These are phyloP conservation scores for Entrophospora sp. DNA, from an alignment of 192 early-diverging fungal species.

Conservation along the genomic window DNA sequence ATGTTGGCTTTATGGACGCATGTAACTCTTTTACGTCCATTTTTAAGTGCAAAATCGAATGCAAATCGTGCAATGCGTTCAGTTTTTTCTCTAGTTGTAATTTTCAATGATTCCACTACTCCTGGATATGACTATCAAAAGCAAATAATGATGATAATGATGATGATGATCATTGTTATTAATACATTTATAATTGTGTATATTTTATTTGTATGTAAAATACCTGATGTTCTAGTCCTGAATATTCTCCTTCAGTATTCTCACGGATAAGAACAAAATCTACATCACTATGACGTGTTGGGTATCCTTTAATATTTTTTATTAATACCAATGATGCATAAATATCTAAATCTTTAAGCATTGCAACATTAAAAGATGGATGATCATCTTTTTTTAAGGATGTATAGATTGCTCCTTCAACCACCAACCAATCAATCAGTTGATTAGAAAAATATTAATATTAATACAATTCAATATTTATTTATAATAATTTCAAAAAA, in stretches of 20 bases:
- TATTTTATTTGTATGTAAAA: conserved; percentile 5
- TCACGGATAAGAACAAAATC: conserved; percentile 98
- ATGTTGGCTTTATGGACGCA: conserved; percentile 99
- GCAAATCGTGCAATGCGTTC: conserved; percentile 98
- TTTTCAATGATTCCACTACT: conserved; percentile 98
- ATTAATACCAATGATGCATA: conserved; percentile 91
- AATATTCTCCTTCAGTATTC: conserved; percentile 99
- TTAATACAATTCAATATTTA: background rate
- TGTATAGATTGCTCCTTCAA: conserved; percentile 59
- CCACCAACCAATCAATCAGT: background rate
- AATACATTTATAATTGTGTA: conserved; percentile 4
- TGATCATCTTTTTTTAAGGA: conserved; percentile 64
- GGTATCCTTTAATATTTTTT: conserved; percentile 91
- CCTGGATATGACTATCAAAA: conserved; percentile 76
- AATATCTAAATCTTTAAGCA: conserved; percentile 98
- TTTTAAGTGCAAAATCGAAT: conserved; percentile 97
- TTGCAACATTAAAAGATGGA: conserved; percentile 96
- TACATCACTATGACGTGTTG: conserved; percentile 93
- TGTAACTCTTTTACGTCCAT: conserved; percentile 96
- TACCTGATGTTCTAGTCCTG: conserved; percentile 92
- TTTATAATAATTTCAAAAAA: background rate
- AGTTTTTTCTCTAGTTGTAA: conserved; percentile 92
- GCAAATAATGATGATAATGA: background rate
- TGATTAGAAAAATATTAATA: background rate
- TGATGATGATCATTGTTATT: background rate